Evolutionary conservation across 257 asterid species (phyloP).

Genomic region (Fraxinus americana): DNA sequence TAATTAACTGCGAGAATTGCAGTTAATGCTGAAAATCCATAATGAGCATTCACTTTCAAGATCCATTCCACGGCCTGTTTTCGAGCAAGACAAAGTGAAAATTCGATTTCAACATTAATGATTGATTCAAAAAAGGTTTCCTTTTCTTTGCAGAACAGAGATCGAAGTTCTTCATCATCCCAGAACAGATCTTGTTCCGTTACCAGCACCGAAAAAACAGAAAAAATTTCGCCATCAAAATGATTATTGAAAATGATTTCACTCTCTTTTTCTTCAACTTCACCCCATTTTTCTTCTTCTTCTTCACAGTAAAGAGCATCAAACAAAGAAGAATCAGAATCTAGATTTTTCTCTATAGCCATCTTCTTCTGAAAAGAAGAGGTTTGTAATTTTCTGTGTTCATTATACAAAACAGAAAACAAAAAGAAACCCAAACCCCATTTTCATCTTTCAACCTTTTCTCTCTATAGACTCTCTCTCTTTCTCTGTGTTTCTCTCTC

Average conservation of each 20-base stretch:
- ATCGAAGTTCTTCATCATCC: slow-evolving; percentile 73
- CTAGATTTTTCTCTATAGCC: slow-evolving; percentile 46
- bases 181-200: slow-evolving; percentile 64
- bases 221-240: neutral
- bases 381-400: slow-evolving; percentile 28
- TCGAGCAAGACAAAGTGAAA: slow-evolving; percentile 37
- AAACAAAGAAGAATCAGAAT: slow-evolving; percentile 36
- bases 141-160: slow-evolving; percentile 69
- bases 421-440: slow-evolving; percentile 33
- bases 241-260: slow-evolving; percentile 14
- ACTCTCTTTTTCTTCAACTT: slow-evolving; percentile 31
- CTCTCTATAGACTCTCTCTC: slow-evolving; percentile 18
- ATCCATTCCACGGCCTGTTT: slow-evolving; percentile 74
- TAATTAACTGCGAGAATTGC: slow-evolving; percentile 75
- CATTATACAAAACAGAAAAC: slow-evolving; percentile 46
- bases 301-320: slow-evolving; percentile 61
- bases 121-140: slow-evolving; percentile 32
- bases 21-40: slow-evolving; percentile 69
- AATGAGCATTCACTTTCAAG: slow-evolving; percentile 50
- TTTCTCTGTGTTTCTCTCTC: slow-evolving; percentile 28
- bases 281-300: slow-evolving; percentile 58
- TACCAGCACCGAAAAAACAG: slow-evolving; percentile 36
- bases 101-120: neutral
- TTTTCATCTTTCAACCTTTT: neutral
- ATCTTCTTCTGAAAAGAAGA: slow-evolving; percentile 31